A percentile compares a stretch with the other conserved stretches of the same genome.
phyloP scores from a whole-genome alignment of 192 early-diverging fungal genomes.

The Martensiomyces pterosporus region DNA sequence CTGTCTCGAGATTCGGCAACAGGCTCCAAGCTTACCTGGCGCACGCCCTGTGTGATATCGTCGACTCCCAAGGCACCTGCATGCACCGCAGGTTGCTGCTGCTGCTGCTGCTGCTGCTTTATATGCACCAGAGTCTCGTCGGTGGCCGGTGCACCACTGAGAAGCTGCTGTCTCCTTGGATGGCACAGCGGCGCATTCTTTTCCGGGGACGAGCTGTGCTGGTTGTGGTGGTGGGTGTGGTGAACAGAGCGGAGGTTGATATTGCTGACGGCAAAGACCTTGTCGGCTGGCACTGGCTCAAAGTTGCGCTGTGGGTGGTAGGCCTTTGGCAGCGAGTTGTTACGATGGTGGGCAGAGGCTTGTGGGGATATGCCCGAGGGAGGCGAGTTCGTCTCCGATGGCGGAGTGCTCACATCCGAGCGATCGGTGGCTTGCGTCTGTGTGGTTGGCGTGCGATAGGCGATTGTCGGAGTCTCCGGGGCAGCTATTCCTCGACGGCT shows the following conservation, averaged over 20 bases:
- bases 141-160: background rate
- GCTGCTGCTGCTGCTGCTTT: conserved; percentile 10
- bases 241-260: conserved; percentile 36
- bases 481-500: conserved; percentile 13
- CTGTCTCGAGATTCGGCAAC: conserved; percentile 18
- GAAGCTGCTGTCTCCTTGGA: background rate
- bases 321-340: conserved; percentile 12
- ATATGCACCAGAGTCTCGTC: too few relatives aligned
- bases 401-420: conserved; percentile 25
- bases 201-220: background rate
- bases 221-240: conserved; percentile 24
- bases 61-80: conserved; percentile 13
- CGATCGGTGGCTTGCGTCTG: conserved; percentile 30
- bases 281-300: conserved; percentile 39
- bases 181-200: background rate
- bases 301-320: conserved; percentile 44
- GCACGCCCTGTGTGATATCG: conserved; percentile 13
- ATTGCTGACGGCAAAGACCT: conserved; percentile 43
- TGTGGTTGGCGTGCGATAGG: conserved; percentile 37
- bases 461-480: conserved; percentile 39
- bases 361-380: conserved; percentile 19
- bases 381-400: conserved; percentile 27
- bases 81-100: background rate
- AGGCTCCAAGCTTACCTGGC: conserved; percentile 12
- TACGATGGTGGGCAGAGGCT: conserved; percentile 7